Base-by-base conservation (phyloP, 2,329 filamentous ascomycete genomes). In the Sporothrix protearum region DNA sequence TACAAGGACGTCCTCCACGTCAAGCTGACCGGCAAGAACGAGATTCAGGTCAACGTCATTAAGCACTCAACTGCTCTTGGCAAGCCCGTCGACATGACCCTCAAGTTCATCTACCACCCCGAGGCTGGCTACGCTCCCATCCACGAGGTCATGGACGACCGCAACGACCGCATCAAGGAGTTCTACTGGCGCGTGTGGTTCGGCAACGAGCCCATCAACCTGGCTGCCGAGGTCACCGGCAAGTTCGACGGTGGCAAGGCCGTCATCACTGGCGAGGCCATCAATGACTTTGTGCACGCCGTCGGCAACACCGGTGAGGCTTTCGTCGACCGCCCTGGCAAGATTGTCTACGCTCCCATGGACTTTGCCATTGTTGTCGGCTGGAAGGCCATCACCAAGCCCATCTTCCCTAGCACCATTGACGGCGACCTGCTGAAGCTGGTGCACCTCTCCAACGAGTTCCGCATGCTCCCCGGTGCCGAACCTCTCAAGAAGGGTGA, bases 141-240 rank as follows among this genome's bases (percentile, higher is more conserved):
- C 76, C 91, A 91, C 73, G 96, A 99, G 81, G 92, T 98, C 74
- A 99, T 99, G 96, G 88, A 94, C 47, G 91, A 89, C 71, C 93
- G 96, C 78, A 99, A 99, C 80, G 95, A 99, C 79, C 92, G 93
- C 75, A 98, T 99, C 85, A 99, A 99, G 86, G 93, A 97, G 81
- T 99, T 99, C 81, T 99, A 99, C 86, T 99, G 97, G 89, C 90
- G 91, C 76, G 91, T 96, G 75, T 99, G 96, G 96, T 99, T 99
- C 77, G 96, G 94, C 55, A 87, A 94, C 73, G 94, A 97, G 78
- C 82, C 86, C 57, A 86, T 96, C 68, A 91, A 96, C 71, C 92
- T 97, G 71, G 91, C 97, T 77, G 91, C 92, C 19, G 86, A 92
- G 47, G 92, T 97, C 69, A 94, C 93, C 6, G 91, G 92, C 78